Percentiles rank a stretch among this genome's conserved stretches.
Evolutionary conservation across 1,284 basidiomycete genomes (phyloP).

Genomic region (Malassezia yamatoensis): DNA sequence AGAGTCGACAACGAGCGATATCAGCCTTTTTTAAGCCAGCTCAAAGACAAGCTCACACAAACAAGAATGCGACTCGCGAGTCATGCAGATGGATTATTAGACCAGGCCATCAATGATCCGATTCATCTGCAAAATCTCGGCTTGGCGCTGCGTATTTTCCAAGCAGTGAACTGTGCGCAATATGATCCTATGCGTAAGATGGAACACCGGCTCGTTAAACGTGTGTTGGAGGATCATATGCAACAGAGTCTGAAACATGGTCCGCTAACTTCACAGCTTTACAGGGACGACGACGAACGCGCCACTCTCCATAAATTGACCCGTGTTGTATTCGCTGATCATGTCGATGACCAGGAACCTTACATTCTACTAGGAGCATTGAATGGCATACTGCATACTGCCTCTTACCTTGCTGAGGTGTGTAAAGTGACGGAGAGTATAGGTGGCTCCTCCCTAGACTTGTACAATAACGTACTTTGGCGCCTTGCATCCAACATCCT

Average conservation of each 20-base stretch:
- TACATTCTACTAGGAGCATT: background rate
- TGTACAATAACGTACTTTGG: slow-evolving; percentile 64
- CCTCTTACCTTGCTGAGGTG: background rate
- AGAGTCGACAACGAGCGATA: background rate
- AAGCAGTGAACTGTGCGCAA: background rate
- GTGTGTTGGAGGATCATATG: background rate
- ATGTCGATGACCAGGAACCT: background rate
- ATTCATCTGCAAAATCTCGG: background rate
- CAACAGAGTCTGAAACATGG: background rate
- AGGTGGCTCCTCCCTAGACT: slow-evolving; percentile 15
- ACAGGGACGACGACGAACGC: background rate
- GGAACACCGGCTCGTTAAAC: background rate
- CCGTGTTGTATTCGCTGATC: background rate
- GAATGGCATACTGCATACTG: slow-evolving; percentile 2
- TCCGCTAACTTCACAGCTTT: background rate
- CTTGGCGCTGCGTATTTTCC: background rate
- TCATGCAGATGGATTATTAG: background rate
- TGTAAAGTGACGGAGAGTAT: slow-evolving; percentile 3
- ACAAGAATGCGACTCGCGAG: background rate
- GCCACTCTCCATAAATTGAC: background rate
- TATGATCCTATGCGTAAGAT: background rate
- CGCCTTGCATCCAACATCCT: slow-evolving; percentile 67
- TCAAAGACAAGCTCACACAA: background rate
- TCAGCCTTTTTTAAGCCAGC: background rate
- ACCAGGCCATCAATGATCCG: background rate